Conservation (phyloP, 2,329 filamentous ascomycete genomes). For the Hypomyces perniciosus region DNA sequence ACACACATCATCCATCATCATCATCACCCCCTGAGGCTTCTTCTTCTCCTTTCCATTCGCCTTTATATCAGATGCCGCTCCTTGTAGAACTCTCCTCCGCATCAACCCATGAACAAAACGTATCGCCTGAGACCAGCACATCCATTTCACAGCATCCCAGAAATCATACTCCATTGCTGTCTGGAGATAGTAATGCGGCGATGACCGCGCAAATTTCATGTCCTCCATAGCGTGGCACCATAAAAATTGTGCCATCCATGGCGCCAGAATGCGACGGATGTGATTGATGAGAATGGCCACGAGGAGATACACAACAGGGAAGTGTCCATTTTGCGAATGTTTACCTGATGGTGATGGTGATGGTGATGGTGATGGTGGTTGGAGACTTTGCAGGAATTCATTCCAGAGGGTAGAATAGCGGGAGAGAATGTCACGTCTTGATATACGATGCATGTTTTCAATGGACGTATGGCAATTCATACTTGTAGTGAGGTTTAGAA, state of each 20-base stretch:
- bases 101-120: neutral
- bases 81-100: neutral
- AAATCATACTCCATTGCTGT: slow-evolving; percentile 15
- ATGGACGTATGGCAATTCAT: too few species aligned
- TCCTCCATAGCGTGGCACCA: slow-evolving; percentile 27
- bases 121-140: neutral
- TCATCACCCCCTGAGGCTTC: neutral
- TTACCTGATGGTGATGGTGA: slow-evolving; percentile 17
- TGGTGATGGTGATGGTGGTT: slow-evolving; percentile 19
- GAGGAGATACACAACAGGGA: slow-evolving; percentile 18
- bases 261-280: slow-evolving; percentile 28
- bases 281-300: slow-evolving; percentile 35
- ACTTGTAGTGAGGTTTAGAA: too few species aligned
- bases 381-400: neutral
- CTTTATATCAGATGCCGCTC: neutral
- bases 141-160: slow-evolving; percentile 13
- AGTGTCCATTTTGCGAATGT: slow-evolving; percentile 16
- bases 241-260: slow-evolving; percentile 25
- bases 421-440: neutral
- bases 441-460: neutral
- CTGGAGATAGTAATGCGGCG: slow-evolving; percentile 31
- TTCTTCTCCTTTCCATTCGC: too few species aligned
- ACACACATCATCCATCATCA: neutral
- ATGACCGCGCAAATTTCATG: slow-evolving; percentile 30
- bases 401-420: neutral